Conservation (phyloP, 1,284 basidiomycete genomes). For the Grifola frondosa region DNA sequence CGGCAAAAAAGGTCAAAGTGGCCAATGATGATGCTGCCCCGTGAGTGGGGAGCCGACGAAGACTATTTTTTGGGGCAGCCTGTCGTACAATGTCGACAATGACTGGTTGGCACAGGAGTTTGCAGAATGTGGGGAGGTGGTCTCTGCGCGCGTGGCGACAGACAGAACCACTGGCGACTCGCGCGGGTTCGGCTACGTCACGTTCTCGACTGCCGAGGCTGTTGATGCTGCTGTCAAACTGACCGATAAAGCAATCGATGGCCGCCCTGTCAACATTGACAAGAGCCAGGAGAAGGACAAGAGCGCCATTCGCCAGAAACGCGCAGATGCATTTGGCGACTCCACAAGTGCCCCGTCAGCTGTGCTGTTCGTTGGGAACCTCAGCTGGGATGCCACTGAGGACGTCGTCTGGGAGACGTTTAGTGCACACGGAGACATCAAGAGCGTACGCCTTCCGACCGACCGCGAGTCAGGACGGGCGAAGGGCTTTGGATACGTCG, state of each 20-base stretch:
- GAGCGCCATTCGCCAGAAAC: conserved; percentile 56
- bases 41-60: conserved; percentile 57
- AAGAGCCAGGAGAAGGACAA: conserved; percentile 67
- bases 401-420: conserved; percentile 92
- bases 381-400: conserved; percentile 81
- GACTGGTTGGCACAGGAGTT: conserved; percentile 96
- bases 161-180: conserved; percentile 88
- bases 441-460: conserved; percentile 89
- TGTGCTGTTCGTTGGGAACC: conserved; percentile 90
- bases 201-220: conserved; percentile 78
- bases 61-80: conserved; percentile 89
- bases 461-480: conserved; percentile 89
- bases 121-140: conserved; percentile 84
- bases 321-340: conserved; percentile 80
- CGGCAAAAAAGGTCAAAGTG: conserved; percentile 84
- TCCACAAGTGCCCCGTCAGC: conserved; percentile 67
- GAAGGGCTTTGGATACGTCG: conserved; percentile 98
- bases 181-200: conserved; percentile 94
- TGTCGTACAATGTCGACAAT: conserved; percentile 98
- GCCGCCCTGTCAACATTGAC: conserved; percentile 87
- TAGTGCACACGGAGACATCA: conserved; percentile 86
- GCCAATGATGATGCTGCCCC: conserved; percentile 51
- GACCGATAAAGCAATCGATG: conserved; percentile 89
- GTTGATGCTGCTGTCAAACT: conserved; percentile 77
- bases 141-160: conserved; percentile 85